Evolutionary conservation across 257 asterid genomes (phyloP), one percentile per base, ranked within the genome.

Genomic region (Cordia subcordata): DNA sequence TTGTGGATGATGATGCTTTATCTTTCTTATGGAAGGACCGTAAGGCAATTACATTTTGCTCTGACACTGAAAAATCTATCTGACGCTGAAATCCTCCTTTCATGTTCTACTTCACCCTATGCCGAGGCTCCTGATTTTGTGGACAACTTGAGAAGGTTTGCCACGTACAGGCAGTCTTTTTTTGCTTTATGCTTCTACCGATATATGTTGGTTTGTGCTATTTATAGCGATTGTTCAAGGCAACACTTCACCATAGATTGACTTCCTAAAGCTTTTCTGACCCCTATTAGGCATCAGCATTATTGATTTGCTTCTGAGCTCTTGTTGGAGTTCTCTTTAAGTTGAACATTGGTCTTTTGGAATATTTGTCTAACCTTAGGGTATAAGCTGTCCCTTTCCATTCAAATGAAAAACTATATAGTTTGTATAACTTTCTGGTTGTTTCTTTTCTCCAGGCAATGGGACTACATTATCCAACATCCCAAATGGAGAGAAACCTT

Each of bases 31-130:
- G 33, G 8, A 17, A 92, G 99, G 99, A 75, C 77, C 60, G 62
- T 63, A 18, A 61, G 55, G 37, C 86, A 77, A 66, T 60, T 65
- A 61, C 76, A 49, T 58, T 67, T 78, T 23, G 96, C 95, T 6
- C 58, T 71, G 68, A 53, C 60, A 53, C 80, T 79, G 65, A 90
- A 79, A 72, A 60, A 65, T 59, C 90, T 75, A 52, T 75, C 94
- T 14, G 96, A 88, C 69, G 55, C 66, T 50, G 97, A 92, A 74
- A 81, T 88, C 67, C 90, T 92, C 23, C 84, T 49, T 27, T 67
- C 68, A 13, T 88, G 99, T 77, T 92, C 99, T 27, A 69, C 99
- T 63, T 92, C 99, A 37, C 99, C 99, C 63, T 79, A 73, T 49
- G 96, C 87, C 2, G 99, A 88, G 80, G 77, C 65, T 65, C 89